Conservation (phyloP, 495 filamentous ascomycete genomes). For the Xylaria castorea region DNA sequence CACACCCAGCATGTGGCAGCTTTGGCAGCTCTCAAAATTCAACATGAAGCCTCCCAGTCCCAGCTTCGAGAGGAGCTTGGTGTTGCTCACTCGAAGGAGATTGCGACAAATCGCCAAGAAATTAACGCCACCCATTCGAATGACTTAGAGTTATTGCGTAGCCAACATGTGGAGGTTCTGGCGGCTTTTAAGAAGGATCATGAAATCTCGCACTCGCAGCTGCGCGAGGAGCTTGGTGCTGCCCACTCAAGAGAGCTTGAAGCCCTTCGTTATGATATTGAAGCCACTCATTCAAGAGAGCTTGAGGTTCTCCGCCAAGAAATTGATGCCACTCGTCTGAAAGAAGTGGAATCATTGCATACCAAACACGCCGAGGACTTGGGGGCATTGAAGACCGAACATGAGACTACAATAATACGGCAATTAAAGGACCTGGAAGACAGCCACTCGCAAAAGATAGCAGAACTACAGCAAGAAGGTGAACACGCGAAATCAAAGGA, state of each 20-base stretch:
- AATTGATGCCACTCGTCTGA: conserved; percentile 26
- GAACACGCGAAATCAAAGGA: conserved; percentile 33
- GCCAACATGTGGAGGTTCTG: conserved; percentile 37
- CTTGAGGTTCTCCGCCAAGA: conserved; percentile 30
- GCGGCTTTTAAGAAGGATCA: conserved; percentile 29
- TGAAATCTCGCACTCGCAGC: conserved; percentile 15
- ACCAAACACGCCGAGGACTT: conserved; percentile 29
- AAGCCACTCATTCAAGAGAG: conserved; percentile 27
- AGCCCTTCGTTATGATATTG: conserved; percentile 29
- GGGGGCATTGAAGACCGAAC: conserved; percentile 26
- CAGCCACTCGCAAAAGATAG: conserved; percentile 31
- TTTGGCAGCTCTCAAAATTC: conserved; percentile 35
- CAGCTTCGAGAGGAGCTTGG: conserved; percentile 33
- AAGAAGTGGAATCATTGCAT: conserved; percentile 33
- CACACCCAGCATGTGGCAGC: conserved; percentile 35
- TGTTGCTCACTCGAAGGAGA: conserved; percentile 8
- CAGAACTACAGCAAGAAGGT: conserved; percentile 27
- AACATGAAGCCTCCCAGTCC: conserved; percentile 27
- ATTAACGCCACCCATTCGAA: conserved; percentile 30
- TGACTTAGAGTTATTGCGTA: conserved; percentile 29
- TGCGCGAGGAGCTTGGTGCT: conserved; percentile 9
- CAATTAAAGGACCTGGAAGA: conserved; percentile 31
- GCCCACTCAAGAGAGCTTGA: conserved; percentile 11
- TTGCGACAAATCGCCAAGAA: conserved; percentile 21
- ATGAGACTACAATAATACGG: conserved; percentile 30